Conservation (phyloP, 1,139 yeast genomes). For the Saccharomyces pastorianus region DNA sequence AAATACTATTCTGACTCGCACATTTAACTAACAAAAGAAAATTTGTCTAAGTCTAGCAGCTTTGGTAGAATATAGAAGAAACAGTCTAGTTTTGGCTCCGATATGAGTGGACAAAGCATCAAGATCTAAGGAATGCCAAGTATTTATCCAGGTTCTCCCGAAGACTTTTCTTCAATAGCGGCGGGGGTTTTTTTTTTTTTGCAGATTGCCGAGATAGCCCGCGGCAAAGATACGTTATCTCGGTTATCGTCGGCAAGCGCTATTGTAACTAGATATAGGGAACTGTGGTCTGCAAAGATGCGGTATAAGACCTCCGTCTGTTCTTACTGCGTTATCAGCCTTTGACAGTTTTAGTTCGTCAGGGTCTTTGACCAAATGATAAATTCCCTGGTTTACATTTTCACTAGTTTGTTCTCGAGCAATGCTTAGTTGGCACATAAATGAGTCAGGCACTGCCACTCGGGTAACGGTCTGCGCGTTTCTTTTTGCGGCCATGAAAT, state of each 20-base stretch:
- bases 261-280: neutral
- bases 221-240: neutral
- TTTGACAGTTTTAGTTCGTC: neutral
- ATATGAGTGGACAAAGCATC: neutral
- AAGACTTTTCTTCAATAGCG: neutral
- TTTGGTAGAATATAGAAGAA: neutral
- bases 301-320: neutral
- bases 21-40: neutral
- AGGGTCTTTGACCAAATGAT: too few species aligned
- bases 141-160: neutral
- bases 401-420: too few species aligned
- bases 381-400: too few species aligned
- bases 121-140: neutral
- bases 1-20: neutral
- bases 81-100: neutral
- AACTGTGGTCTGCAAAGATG: neutral
- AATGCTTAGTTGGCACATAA: too few species aligned
- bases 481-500: conserved; percentile 3
- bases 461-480: conserved; percentile 1
- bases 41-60: neutral
- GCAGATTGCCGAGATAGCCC: neutral
- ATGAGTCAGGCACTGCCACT: neutral
- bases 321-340: neutral
- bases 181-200: neutral
- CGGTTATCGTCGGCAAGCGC: neutral